These are phyloP conservation scores for Penicillium subrubescens DNA, from an alignment of 495 filamentous ascomycete genomes.

Conservation along the genomic window DNA sequence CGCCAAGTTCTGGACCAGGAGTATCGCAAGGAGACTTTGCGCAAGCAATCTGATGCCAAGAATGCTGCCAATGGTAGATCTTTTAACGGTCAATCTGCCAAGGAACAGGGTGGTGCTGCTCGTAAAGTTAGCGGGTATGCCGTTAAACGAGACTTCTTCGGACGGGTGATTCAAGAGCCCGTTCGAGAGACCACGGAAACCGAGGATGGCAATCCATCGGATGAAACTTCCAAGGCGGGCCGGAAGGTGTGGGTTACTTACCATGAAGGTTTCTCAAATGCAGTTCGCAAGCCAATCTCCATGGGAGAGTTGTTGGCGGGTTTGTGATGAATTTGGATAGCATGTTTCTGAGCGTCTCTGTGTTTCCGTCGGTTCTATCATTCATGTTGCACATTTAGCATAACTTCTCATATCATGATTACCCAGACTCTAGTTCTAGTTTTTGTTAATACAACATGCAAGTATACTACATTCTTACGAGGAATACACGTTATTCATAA, in stretches of 20 bases:
- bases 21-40: conserved; percentile 66
- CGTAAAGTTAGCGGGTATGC: conserved; percentile 31
- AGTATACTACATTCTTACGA: not conserved
- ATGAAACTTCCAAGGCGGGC: conserved; percentile 44
- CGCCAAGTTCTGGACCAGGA: conserved; percentile 92
- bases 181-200: conserved; percentile 30
- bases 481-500: not conserved
- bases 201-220: conserved; percentile 24
- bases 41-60: conserved; percentile 61
- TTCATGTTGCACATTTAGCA: not conserved
- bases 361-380: not conserved
- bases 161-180: conserved; percentile 61
- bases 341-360: conserved; percentile 10
- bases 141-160: conserved; percentile 90
- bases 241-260: conserved; percentile 87
- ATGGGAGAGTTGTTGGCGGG: conserved; percentile 76
- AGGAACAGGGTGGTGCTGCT: conserved; percentile 43
- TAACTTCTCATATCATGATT: not conserved
- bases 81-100: conserved; percentile 19
- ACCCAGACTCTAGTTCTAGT: not conserved
- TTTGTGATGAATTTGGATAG: conserved; percentile 25
- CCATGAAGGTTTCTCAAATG: conserved; percentile 95
- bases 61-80: conserved; percentile 42
- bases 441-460: conserved; percentile 3
- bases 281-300: conserved; percentile 88